Percentiles rank a stretch among this genome's conserved stretches.
Conservation (phyloP, 805 yeast species). For the Pichia manshurica region DNA sequence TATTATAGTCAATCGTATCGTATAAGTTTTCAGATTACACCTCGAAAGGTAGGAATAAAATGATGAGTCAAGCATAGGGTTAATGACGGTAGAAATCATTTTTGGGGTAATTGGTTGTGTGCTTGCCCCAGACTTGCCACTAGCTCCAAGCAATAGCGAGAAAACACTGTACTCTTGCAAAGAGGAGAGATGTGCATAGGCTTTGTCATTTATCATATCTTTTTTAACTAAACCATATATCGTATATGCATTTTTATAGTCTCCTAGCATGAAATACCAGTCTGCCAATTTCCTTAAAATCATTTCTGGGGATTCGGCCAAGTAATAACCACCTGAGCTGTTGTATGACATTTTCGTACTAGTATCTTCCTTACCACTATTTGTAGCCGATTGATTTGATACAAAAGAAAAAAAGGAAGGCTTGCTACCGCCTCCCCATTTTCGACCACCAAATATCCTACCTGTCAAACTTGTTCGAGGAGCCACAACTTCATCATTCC, state of each 20-base stretch:
- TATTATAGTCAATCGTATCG: constrained; percentile 60
- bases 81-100: constrained; percentile 47
- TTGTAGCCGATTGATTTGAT: not conserved
- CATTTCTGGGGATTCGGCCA: constrained; percentile 62
- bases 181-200: constrained; percentile 76
- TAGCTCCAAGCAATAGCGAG: constrained; percentile 56
- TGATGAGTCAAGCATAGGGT: constrained; percentile 63
- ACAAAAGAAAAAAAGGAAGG: constrained; percentile 31
- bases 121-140: constrained; percentile 26
- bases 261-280: constrained; percentile 86
- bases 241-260: constrained; percentile 75
- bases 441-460: constrained; percentile 55
- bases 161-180: constrained; percentile 84
- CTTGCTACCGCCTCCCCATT: constrained; percentile 39
- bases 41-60: constrained; percentile 72
- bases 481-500: constrained; percentile 79
- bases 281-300: constrained; percentile 80
- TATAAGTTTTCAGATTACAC: constrained; percentile 61
- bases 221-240: constrained; percentile 78
- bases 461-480: constrained; percentile 76
- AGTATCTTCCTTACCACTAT: constrained; percentile 6
- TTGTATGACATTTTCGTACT: constrained; percentile 34
- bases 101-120: constrained; percentile 34
- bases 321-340: constrained; percentile 50
- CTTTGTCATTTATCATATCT: constrained; percentile 71